Conservation (phyloP, 2,329 filamentous ascomycete species). For the Clonostachys rosea region DNA sequence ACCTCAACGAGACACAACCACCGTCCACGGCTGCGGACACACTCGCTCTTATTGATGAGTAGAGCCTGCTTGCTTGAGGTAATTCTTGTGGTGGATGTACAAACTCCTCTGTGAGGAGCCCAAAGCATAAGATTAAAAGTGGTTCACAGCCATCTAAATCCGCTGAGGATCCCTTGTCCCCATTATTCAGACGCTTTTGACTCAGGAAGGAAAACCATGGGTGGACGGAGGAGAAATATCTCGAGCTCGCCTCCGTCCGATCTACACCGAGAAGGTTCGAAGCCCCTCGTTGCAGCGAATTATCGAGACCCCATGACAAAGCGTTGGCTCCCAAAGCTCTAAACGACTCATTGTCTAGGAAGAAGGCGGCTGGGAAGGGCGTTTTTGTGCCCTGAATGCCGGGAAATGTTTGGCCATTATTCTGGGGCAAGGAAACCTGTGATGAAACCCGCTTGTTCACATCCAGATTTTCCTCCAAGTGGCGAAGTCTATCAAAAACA, state of each 20-base stretch:
- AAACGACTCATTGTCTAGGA: slow-evolving; percentile 7
- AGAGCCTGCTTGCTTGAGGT: background rate
- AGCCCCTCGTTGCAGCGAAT: background rate
- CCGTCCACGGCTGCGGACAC: slow-evolving; percentile 4
- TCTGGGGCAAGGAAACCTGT: background rate
- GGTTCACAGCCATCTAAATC: slow-evolving; percentile 1
- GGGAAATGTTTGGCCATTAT: background rate
- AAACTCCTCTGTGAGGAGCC: slow-evolving; percentile 3
- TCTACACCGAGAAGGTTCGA: background rate
- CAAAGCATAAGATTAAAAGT: slow-evolving; percentile 10
- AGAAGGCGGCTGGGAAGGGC: slow-evolving; percentile 6
- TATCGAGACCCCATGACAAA: background rate
- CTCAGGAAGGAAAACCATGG: slow-evolving; percentile 9
- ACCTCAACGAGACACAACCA: slow-evolving; percentile 7
- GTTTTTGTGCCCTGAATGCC: background rate
- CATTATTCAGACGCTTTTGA: slow-evolving; percentile 6
- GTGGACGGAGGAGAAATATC: slow-evolving; percentile 7
- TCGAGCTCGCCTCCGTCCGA: slow-evolving; percentile 1
- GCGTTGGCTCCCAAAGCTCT: slow-evolving; percentile 1
- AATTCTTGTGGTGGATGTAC: background rate
- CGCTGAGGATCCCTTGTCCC: background rate
- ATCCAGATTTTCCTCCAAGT: background rate
- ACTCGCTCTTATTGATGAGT: slow-evolving; percentile 3
- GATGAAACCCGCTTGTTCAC: background rate
- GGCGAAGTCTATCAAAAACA: background rate